Conservation (phyloP, 495 filamentous ascomycete species). For the Podospora appendiculata region DNA sequence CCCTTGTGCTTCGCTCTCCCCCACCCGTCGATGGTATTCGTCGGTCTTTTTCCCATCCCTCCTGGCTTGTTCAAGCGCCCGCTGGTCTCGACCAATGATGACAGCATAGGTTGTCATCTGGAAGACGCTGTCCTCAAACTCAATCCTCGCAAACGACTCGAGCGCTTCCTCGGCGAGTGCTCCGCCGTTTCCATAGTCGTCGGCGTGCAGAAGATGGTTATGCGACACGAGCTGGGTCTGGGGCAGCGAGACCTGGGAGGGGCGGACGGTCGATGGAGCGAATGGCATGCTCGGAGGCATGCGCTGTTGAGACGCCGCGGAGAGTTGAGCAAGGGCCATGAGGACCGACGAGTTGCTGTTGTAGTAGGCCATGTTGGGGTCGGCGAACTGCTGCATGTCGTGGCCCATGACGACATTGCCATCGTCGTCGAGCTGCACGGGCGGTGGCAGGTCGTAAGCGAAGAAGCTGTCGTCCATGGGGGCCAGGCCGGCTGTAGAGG, state of each 20-base stretch:
- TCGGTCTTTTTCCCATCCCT: slow-evolving; percentile 32
- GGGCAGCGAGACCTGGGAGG: slow-evolving; percentile 21
- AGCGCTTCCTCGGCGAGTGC: slow-evolving; percentile 25
- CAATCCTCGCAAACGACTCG: slow-evolving; percentile 44
- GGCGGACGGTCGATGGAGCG: slow-evolving; percentile 20
- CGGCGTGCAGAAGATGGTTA: slow-evolving; percentile 6
- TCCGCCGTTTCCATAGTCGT: slow-evolving; percentile 14
- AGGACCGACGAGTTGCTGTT: slow-evolving; percentile 10
- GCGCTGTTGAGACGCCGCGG: slow-evolving; percentile 5
- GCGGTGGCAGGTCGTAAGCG: no score
- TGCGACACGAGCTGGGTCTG: slow-evolving; percentile 5
- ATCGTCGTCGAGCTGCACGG: no score
- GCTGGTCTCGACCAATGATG: slow-evolving; percentile 42
- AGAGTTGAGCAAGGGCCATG: slow-evolving; percentile 19
- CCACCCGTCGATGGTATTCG: slow-evolving; percentile 26
- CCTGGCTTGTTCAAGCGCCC: slow-evolving; percentile 35
- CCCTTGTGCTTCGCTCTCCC: slow-evolving; percentile 30
- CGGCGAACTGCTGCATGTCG: no score
- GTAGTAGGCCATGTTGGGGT: not conserved
- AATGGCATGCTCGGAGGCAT: no score
- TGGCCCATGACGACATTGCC: no score
- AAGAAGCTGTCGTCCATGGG: no score
- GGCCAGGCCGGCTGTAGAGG: no score
- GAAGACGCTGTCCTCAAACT: slow-evolving; percentile 44
- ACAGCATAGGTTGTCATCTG: slow-evolving; percentile 46